These are phyloP conservation scores for Psilocybe azurescens DNA, from an alignment of 768 basidiomycete species.

Conservation along the genomic window DNA sequence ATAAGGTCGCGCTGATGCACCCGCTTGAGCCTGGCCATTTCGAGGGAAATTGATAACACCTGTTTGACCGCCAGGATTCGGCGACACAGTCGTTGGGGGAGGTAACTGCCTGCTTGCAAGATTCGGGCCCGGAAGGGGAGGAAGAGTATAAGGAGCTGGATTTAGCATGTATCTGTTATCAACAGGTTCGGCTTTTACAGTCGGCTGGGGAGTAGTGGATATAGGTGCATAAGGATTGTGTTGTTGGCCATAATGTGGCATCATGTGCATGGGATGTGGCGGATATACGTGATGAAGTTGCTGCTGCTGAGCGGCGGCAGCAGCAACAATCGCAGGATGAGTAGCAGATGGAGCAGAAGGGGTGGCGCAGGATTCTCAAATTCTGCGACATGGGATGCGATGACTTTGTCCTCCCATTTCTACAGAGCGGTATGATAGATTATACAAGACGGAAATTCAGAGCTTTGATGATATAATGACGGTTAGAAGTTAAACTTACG, in stretches of 20 bases:
- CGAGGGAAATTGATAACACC: slow-evolving; percentile 60
- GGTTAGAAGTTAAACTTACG: slow-evolving; percentile 56
- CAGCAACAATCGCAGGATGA: slow-evolving; percentile 24
- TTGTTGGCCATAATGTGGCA: slow-evolving; percentile 57
- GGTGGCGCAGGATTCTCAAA: slow-evolving; percentile 65
- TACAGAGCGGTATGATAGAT: slow-evolving; percentile 35
- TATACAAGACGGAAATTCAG: slow-evolving; percentile 21
- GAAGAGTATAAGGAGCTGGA: slow-evolving; percentile 56
- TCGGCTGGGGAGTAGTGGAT: slow-evolving; percentile 44
- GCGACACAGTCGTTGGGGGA: slow-evolving; percentile 43
- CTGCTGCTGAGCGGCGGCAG: slow-evolving; percentile 11
- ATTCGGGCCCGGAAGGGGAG: slow-evolving; percentile 70
- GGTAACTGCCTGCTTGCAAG: slow-evolving; percentile 52
- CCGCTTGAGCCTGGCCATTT: slow-evolving; percentile 35
- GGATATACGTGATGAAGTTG: slow-evolving; percentile 58
- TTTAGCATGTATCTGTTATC: slow-evolving; percentile 72
- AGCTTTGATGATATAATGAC: slow-evolving; percentile 19
- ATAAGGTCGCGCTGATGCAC: slow-evolving; percentile 31
- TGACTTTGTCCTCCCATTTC: slow-evolving; percentile 97
- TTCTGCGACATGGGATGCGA: slow-evolving; percentile 94
- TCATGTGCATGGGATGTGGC: slow-evolving; percentile 68
- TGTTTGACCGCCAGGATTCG: slow-evolving; percentile 64
- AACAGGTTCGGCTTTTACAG: slow-evolving; percentile 77
- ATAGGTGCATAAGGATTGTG: slow-evolving; percentile 60
- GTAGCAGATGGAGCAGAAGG: slow-evolving; percentile 37